A percentile compares a stretch with the other conserved stretches of the same genome.
Conservation (phyloP, 2,329 filamentous ascomycete genomes). For the Elsinoe batatas region DNA sequence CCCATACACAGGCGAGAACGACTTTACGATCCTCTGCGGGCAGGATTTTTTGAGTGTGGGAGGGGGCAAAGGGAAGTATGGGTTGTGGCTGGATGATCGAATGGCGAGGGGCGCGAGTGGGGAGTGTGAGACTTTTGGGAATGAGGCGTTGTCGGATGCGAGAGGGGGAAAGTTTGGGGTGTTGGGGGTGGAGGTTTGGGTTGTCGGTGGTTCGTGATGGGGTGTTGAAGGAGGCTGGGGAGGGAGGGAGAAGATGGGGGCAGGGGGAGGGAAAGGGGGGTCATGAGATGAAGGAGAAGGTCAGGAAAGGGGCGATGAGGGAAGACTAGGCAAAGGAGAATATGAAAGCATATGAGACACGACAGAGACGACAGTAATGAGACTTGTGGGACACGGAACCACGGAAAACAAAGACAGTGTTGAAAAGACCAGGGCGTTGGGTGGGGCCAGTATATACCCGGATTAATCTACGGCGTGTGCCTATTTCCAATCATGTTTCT, state of each 20-base stretch:
- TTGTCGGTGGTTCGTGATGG: conserved; percentile 53
- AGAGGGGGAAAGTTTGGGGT: conserved; percentile 81
- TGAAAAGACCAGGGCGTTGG: background rate
- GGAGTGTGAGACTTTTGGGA: conserved; percentile 83
- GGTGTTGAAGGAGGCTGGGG: background rate
- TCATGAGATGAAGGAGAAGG: background rate
- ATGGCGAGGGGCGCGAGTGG: conserved; percentile 77
- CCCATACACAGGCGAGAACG: conserved; percentile 89
- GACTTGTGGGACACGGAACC: background rate
- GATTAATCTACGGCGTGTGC: background rate
- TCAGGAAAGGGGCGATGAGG: background rate
- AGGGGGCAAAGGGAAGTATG: conserved; percentile 78
- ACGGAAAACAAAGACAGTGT: background rate
- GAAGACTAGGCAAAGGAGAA: background rate
- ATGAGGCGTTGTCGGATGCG: conserved; percentile 86
- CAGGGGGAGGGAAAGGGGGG: too few species aligned
- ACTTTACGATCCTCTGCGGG: conserved; percentile 94
- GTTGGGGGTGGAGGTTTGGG: conserved; percentile 87
- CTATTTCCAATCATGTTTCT: background rate
- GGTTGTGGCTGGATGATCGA: conserved; percentile 82
- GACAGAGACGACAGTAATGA: background rate
- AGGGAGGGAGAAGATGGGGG: background rate
- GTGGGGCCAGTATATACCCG: background rate
- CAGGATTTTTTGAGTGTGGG: conserved; percentile 74
- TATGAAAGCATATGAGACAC: background rate